Conservation (phyloP, 192 early-diverging fungal species). For the Coemansia sp. region DNA sequence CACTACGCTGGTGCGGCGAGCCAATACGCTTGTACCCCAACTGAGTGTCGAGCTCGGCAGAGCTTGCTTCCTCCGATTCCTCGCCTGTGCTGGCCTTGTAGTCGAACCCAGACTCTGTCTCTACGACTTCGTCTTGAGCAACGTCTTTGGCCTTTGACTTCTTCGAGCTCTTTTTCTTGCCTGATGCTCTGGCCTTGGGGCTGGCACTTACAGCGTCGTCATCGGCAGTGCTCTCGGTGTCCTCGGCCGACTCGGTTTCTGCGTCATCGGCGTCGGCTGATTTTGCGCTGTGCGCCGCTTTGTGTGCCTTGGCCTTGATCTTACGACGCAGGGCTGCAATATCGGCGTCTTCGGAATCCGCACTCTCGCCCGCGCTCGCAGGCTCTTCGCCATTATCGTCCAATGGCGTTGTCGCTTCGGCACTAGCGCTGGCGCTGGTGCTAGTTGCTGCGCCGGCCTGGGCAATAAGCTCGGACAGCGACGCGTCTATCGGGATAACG, state of each 20-base stretch:
- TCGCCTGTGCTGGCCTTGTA: not conserved
- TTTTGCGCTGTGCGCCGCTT: constrained; percentile 3
- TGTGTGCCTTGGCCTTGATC: not conserved
- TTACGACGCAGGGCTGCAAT: not conserved
- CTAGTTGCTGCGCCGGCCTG: not conserved
- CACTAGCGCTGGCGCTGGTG: constrained; percentile 1
- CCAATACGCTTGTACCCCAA: constrained; percentile 11
- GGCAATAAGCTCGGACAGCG: constrained; percentile 13
- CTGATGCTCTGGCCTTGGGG: not conserved
- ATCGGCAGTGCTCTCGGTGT: not conserved
- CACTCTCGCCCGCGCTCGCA: not conserved
- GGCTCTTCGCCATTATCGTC: constrained; percentile 6
- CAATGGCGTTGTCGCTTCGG: not conserved
- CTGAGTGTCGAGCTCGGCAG: not conserved
- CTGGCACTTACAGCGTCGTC: not conserved
- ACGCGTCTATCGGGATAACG: constrained; percentile 11
- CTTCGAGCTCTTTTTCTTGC: not conserved
- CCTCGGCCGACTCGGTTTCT: constrained; percentile 4
- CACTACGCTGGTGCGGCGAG: constrained; percentile 13
- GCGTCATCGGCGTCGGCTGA: not conserved
- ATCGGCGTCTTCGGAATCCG: constrained; percentile 1
- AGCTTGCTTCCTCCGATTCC: not conserved
- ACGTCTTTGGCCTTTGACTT: constrained; percentile 10
- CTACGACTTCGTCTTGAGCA: not conserved
- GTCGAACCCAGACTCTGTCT: not conserved